Evolutionary conservation across 163 green algal genomes (phyloP), one percentile per base, ranked within the genome.

Genomic region (Scenedesmus sp.): DNA sequence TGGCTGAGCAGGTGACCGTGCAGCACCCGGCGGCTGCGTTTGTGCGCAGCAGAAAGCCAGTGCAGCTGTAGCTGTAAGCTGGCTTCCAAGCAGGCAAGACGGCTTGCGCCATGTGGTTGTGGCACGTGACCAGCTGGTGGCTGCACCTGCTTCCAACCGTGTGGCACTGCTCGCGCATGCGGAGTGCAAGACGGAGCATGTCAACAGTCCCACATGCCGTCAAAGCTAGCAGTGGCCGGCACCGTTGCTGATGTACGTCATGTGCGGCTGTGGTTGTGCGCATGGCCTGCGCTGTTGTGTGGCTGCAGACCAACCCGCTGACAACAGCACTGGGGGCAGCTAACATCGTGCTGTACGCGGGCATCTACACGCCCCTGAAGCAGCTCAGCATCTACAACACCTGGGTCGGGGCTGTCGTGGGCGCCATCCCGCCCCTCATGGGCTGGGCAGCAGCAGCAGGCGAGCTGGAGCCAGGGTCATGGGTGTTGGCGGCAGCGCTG

Each of bases 331-430:
- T 99, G 51, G 98, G 97, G 2, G 97, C 96, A 2, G 96, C 93
- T 73, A 99, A 99, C 95, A 99, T 99, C 73, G 81, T 89, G 20
- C 95, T 99, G 49, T 99, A 99, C 87, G 97, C 98, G 2, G 95
- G 92, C 76, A 93, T 99, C 35, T 99, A 99, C 95, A 99, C 98
- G 1, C 98, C 98, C 0, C 94, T 99, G 3, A 99, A 99, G 94
- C 95, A 97, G 90, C 15, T 99, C 18, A 97, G 91, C 78, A 68
- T 96, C 0, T 83, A 91, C 49, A 99, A 99, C 95, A 99, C 98
- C 22, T 99, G 98, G 98, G 96, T 99, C 43, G 98, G 98, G n/a
- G 98, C 98, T 0, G 88, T 99, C 4, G 98, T 99, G 73, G 98
- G 98, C 24, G 98, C 97, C 51, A 97, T 99, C 80, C 98, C 98